Conservation (phyloP, 2,329 filamentous ascomycete genomes). For the Colletotrichum orchidophilum region DNA sequence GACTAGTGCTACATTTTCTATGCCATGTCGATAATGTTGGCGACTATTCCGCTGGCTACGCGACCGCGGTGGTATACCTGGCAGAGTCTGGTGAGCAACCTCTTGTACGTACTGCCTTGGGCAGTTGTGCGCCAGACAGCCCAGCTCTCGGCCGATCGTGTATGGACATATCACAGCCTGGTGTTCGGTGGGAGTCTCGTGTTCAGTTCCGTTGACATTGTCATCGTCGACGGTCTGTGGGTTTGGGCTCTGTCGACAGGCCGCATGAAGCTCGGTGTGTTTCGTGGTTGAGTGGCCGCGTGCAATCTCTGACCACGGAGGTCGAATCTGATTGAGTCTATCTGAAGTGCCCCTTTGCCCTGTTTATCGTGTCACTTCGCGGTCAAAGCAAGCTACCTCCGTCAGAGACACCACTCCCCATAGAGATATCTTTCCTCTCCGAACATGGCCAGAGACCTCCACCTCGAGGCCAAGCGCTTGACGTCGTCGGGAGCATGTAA, state of each 20-base stretch:
- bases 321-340: too few species aligned
- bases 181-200: constrained; percentile 76
- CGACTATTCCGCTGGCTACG: constrained; percentile 71
- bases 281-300: constrained; percentile 39
- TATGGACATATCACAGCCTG: constrained; percentile 73
- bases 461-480: too few species aligned
- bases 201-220: constrained; percentile 69
- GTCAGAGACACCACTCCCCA: too few species aligned
- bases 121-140: constrained; percentile 69
- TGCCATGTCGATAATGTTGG: constrained; percentile 71
- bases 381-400: too few species aligned
- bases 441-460: too few species aligned
- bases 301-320: too few species aligned
- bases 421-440: too few species aligned
- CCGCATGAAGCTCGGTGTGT: constrained; percentile 49
- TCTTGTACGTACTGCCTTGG: constrained; percentile 77
- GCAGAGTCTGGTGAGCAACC: constrained; percentile 72
- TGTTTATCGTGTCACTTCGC: too few species aligned
- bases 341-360: too few species aligned
- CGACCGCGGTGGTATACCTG: constrained; percentile 73
- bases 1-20: constrained; percentile 78
- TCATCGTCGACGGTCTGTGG: constrained; percentile 62
- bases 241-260: constrained; percentile 58
- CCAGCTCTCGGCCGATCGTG: constrained; percentile 59
- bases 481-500: too few species aligned